Evolutionary conservation across 139 green algal genomes (phyloP).

Genomic region (Desmodesmus armatus): DNA sequence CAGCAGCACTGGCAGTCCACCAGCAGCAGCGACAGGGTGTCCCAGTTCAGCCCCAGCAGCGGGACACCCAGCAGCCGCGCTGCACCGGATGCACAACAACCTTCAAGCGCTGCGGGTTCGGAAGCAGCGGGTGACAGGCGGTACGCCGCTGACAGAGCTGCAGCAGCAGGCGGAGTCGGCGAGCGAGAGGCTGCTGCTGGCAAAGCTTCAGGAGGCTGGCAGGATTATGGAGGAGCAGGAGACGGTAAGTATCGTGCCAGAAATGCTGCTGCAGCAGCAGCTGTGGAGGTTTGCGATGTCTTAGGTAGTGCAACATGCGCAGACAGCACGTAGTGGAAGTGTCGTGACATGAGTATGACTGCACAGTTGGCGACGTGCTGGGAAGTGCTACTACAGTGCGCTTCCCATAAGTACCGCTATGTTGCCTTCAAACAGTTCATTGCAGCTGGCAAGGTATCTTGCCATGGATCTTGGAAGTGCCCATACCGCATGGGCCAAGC

Average conservation of each 20-base stretch:
- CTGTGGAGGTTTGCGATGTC: too few relatives aligned
- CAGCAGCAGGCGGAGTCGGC: conserved; percentile 16
- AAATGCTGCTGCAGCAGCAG: not conserved
- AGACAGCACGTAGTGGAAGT: too few relatives aligned
- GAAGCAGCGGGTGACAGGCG: conserved; percentile 21
- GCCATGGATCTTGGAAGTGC: too few relatives aligned
- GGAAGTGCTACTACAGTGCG: too few relatives aligned
- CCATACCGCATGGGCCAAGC: too few relatives aligned
- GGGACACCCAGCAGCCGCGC: not conserved
- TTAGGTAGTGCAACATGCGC: too few relatives aligned
- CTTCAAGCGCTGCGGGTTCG: conserved; percentile 13
- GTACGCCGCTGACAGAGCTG: conserved; percentile 14
- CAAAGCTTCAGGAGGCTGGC: conserved; percentile 30
- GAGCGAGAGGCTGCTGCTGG: conserved; percentile 33
- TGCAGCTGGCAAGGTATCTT: too few relatives aligned
- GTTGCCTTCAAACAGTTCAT: too few relatives aligned
- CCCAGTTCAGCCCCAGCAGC: conserved; percentile 3
- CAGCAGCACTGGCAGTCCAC: not conserved
- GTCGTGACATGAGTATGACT: too few relatives aligned
- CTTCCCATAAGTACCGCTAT: too few relatives aligned
- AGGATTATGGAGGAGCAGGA: conserved; percentile 43
- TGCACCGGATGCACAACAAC: conserved; percentile 28
- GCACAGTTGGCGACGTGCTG: too few relatives aligned
- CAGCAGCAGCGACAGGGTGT: not conserved
- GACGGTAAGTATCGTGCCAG: not conserved